Base-by-base conservation (phyloP, 768 basidiomycete species). In the Russula foetens region DNA sequence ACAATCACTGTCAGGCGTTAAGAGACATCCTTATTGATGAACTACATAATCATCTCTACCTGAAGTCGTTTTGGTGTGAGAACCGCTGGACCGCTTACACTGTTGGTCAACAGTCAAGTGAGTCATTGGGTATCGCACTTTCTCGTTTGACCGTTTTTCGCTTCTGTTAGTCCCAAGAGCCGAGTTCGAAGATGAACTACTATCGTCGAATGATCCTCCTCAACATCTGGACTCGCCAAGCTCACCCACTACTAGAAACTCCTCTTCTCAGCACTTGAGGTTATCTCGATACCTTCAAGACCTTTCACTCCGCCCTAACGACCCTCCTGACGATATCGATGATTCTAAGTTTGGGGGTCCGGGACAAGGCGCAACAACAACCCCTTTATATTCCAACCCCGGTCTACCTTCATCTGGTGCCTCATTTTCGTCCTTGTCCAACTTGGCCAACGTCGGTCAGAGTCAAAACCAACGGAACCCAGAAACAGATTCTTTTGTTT, bases 61-160 rank as follows among this genome's bases (percentile, higher is more conserved):
- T 99, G 61, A 97, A 96, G 69, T 91, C 89, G 0, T 96, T 93
- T 71, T 97, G 94, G 85, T 94, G 92, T 69, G 96, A 98, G 66
- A 82, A 85, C 6, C 84, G 96, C 31, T 99, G 97, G 97, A 78
- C 84, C 19, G 74, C 89, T 0, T 98, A 97, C 70, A 74, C 80
- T 12, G 84, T 87, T 0, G 87, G 88, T 55, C 97, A 98, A 70
- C 81, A 84, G 57, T 72, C 74, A 12, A 79, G 95, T 95, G 68
- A 74, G 90, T 75, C 17, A 41, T 51, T 33, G 49, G 23, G 17
- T n/a, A 44, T 23, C n/a, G 31, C 50, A 35, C 33, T 29, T 61
- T 31, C 53, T 35, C 48, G 38, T 60, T 58, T 43, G 54, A 63
- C 53, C 53, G 24, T 55, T 35, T 39, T 33, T 33, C 53, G 24